Conservation (phyloP, 2,329 filamentous ascomycete species). For the Colletotrichum acutatum region DNA sequence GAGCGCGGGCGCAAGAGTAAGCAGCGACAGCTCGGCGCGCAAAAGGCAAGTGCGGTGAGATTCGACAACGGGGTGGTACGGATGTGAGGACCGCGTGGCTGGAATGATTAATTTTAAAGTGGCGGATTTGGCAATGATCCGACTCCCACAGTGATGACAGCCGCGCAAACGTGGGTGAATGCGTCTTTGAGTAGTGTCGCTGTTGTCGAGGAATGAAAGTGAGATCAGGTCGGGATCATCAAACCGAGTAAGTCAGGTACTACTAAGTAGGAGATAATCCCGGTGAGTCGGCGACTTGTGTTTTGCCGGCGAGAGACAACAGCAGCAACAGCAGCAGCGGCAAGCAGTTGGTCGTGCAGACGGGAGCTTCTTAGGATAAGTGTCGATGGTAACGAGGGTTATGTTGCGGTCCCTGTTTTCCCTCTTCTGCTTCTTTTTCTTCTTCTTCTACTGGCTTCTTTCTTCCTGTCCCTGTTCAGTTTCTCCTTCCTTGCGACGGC, state of each 20-base stretch:
- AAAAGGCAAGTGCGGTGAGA: constrained; percentile 8
- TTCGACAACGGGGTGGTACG: not conserved
- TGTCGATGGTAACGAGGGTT: not conserved
- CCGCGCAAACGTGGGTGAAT: constrained; percentile 1
- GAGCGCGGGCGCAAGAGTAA: constrained; percentile 1
- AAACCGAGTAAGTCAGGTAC: not conserved
- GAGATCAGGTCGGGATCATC: not conserved
- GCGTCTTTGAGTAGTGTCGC: not conserved
- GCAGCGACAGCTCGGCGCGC: constrained; percentile 1
- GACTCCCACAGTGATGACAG: not conserved
- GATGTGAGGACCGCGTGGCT: not conserved
- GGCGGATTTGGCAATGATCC: constrained; percentile 15
- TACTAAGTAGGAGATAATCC: not conserved
- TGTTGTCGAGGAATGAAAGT: constrained; percentile 14
- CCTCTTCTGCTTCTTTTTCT: not conserved
- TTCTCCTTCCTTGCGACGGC: not conserved
- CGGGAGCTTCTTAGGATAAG: too few relatives aligned
- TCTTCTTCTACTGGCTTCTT: not conserved
- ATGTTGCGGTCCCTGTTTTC: not conserved
- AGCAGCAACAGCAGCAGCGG: too few relatives aligned
- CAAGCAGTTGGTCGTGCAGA: not conserved
- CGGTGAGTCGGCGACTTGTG: not conserved
- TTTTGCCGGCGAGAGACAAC: not conserved
- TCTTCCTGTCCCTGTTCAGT: not conserved
- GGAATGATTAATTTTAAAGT: constrained; percentile 29